Evolutionary conservation across 192 early-diverging fungal species (phyloP).

Genomic region (Phlyctochytrium arcticum): DNA sequence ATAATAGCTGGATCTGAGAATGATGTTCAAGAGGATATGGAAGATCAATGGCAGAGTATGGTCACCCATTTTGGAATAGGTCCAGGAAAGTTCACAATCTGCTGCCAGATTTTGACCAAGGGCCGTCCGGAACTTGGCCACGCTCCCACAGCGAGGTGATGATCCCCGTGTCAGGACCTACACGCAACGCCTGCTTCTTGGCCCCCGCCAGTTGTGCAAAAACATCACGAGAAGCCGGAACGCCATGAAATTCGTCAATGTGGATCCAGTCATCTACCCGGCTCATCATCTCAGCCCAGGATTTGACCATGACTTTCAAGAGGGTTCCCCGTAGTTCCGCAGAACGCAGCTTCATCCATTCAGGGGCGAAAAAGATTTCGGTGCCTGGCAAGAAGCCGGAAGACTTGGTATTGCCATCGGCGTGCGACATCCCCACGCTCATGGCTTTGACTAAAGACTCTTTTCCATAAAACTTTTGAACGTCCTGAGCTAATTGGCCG

Average conservation of each 20-base stretch:
- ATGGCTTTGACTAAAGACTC: neutral
- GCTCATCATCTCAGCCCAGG: conserved; percentile 22
- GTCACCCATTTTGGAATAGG: too few species aligned
- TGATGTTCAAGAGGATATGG: too few species aligned
- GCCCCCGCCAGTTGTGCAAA: too few species aligned
- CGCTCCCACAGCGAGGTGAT: too few species aligned
- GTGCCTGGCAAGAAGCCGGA: conserved; percentile 1
- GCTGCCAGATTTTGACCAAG: too few species aligned
- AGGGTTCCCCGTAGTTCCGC: conserved; percentile 2
- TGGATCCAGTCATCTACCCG: conserved; percentile 17
- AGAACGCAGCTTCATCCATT: conserved; percentile 27
- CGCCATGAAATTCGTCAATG: neutral
- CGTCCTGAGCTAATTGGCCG: neutral
- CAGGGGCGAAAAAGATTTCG: conserved; percentile 34
- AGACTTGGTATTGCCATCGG: neutral
- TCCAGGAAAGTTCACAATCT: too few species aligned
- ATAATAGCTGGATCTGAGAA: too few species aligned
- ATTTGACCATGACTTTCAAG: neutral
- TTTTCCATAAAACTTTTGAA: conserved; percentile 5
- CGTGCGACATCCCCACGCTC: conserved; percentile 33
- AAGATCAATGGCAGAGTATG: too few species aligned
- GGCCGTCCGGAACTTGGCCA: too few species aligned
- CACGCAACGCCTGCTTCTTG: too few species aligned
- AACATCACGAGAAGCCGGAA: too few species aligned
- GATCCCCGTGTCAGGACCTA: too few species aligned